Evolutionary conservation across 2,329 filamentous ascomycete species (phyloP).

Genomic region (Colletotrichum kahawae): DNA sequence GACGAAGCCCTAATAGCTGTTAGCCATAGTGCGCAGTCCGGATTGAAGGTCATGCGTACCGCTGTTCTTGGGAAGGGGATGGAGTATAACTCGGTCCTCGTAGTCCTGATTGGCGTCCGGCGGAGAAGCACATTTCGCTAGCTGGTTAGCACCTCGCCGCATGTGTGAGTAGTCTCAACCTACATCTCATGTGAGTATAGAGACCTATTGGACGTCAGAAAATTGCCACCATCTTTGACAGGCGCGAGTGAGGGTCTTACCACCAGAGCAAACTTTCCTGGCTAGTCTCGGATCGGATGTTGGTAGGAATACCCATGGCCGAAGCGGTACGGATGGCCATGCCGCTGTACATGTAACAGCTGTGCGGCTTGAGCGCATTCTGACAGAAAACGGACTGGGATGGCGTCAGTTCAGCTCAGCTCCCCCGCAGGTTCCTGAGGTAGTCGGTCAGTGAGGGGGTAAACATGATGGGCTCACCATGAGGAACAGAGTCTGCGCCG

Average conservation of each 20-base stretch:
- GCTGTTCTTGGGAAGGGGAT: slow-evolving; percentile 15
- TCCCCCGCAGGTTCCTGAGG: not conserved
- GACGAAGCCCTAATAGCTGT: not conserved
- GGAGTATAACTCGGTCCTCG: slow-evolving; percentile 3
- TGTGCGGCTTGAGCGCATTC: slow-evolving; percentile 36
- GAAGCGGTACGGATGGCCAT: slow-evolving; percentile 37
- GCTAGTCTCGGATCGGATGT: slow-evolving; percentile 10
- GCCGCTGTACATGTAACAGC: slow-evolving; percentile 38
- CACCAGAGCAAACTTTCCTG: slow-evolving; percentile 23
- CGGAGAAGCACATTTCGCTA: slow-evolving; percentile 21
- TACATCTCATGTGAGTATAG: slow-evolving; percentile 25
- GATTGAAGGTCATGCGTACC: not conserved
- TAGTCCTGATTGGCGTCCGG: slow-evolving; percentile 10
- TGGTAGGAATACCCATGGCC: slow-evolving; percentile 34
- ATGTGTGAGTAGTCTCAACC: not conserved
- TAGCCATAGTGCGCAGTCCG: not conserved
- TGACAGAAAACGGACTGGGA: slow-evolving; percentile 32
- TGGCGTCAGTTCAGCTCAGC: not conserved
- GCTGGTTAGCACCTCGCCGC: not conserved
- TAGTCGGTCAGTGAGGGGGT: not conserved
- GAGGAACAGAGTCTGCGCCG: slow-evolving; percentile 21
- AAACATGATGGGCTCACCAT: slow-evolving; percentile 9
- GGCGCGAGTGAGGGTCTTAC: not conserved
- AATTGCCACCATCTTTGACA: not conserved
- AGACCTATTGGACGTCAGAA: slow-evolving; percentile 2